phyloP scores from a whole-genome alignment of 148 eudicot species.

The Chenopodium quinoa region DNA sequence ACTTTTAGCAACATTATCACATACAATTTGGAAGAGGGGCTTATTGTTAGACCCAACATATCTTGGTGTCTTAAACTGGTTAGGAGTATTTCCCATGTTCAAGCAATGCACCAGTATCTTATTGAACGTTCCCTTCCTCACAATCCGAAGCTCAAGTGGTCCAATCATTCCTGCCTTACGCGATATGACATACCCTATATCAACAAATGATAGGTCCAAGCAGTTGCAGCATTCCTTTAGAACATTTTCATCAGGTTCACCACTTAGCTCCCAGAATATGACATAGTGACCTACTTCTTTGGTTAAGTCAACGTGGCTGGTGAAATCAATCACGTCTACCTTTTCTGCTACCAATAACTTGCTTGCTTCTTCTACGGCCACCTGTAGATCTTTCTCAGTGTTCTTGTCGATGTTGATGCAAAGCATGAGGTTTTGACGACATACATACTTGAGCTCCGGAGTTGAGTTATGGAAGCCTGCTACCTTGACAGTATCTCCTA shows the following conservation, averaged over 20 bases:
- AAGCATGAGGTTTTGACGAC: conserved; percentile 72
- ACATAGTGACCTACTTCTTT: conserved; percentile 75
- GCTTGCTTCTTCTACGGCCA: conserved; percentile 66
- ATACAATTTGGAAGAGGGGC: conserved; percentile 50
- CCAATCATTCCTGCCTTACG: conserved; percentile 68
- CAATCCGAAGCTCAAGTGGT: conserved; percentile 62
- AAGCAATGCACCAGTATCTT: conserved; percentile 66
- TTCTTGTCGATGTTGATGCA: conserved; percentile 91
- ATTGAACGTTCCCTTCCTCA: conserved; percentile 71
- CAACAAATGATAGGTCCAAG: conserved; percentile 66
- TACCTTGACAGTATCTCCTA: conserved; percentile 81
- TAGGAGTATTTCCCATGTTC: conserved; percentile 60
- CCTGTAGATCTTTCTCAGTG: conserved; percentile 83
- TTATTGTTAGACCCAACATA: conserved; percentile 54
- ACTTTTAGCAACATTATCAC: conserved; percentile 47
- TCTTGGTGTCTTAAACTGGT: conserved; percentile 91
- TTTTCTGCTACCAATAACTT: conserved; percentile 50
- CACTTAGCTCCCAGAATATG: conserved; percentile 80
- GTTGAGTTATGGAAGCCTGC: conserved; percentile 81
- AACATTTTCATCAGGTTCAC: conserved; percentile 52
- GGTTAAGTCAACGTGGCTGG: conserved; percentile 56
- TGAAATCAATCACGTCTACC: conserved; percentile 70
- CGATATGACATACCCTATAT: conserved; percentile 70
- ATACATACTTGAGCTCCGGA: conserved; percentile 75
- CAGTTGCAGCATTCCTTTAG: conserved; percentile 61